Evolutionary conservation across 176 grass and related monocot species (phyloP).

Genomic region (Tillandsia fasciculata): DNA sequence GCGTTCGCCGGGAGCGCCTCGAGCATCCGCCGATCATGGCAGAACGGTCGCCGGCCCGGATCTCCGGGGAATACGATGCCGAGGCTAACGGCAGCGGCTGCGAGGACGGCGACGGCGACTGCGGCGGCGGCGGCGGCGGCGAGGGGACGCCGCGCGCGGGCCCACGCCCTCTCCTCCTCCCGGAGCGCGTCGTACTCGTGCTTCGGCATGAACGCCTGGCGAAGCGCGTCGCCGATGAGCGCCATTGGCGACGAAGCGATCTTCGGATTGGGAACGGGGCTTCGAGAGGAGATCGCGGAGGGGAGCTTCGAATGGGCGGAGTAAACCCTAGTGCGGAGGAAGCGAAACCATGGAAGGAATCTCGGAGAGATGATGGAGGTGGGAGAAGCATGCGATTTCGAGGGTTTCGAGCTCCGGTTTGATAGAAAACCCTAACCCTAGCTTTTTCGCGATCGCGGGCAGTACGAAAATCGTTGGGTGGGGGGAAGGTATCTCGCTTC

Average conservation of each 20-base stretch:
- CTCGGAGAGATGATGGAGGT: no score
- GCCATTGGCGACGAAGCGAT: constrained; percentile 34
- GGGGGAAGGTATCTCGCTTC: no score
- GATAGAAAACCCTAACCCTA: no score
- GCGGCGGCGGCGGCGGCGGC: constrained; percentile 25
- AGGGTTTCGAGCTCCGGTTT: no score
- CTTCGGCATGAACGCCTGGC: constrained; percentile 74
- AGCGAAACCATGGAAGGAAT: no score
- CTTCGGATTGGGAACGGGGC: background rate
- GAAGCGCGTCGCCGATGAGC: constrained; percentile 64
- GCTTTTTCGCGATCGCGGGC: no score
- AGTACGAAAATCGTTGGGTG: no score
- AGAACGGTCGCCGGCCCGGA: constrained; percentile 68
- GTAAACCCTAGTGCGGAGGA: background rate
- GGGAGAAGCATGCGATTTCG: no score
- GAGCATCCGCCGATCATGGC: constrained; percentile 57
- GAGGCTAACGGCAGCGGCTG: constrained; percentile 47
- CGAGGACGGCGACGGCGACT: constrained; percentile 30
- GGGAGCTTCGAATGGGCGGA: constrained; percentile 7
- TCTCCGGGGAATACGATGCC: constrained; percentile 73
- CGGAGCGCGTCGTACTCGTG: constrained; percentile 46
- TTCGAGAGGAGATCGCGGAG: constrained; percentile 3
- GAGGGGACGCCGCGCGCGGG: constrained; percentile 48
- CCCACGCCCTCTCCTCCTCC: constrained; percentile 57
- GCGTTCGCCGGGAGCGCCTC: constrained; percentile 59